Evolutionary conservation across 768 basidiomycete genomes (phyloP), one percentile per base, ranked within the genome.

Genomic region (Lenzites betulinus): DNA sequence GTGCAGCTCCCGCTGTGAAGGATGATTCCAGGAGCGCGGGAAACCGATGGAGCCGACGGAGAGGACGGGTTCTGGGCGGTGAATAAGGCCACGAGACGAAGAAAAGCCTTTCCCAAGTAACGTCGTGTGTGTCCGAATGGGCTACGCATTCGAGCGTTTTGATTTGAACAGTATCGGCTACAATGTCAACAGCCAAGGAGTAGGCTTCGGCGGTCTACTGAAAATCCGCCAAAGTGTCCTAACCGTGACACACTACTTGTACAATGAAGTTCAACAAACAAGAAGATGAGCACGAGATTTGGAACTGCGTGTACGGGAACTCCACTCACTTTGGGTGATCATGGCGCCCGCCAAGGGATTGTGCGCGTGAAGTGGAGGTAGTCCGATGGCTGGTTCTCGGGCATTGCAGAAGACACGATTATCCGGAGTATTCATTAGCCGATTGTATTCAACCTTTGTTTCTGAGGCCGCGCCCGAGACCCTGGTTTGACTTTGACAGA

Each of bases 21-120:
- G 15, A 38, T 20, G 38, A 25, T 57, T 39, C 55, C 55, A 57
- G 47, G 55, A 57, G 47, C 26, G 55, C 48, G 55, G 38, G 55
- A 57, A 50, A 11, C 23, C 3, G n/a, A 20, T 30, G 22, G 33
- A 6, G 22, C 49, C 16, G 33, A 8, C 9, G 16, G 35, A 38
- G 35, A 11, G 49, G 23, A 2, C 20, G 23, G 33, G 35, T n/a
- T 18, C 11, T 22, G 22, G 12, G 33, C n/a, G 4, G 2, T 33
- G 28, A 33, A 13, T n/a, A 7, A 16, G 35, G 49, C 35, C 33
- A 30, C 47, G 6, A 11, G n/a, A 51, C 11, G 20, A 7, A n/a
- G 20, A 7, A n/a, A 8, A 1, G 4, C 15, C n/a, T 36, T 51
- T 51, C 49, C 23, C 49, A 51, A 7, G 35, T 25, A 22, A 46